Conservation (phyloP, 495 filamentous ascomycete genomes). For the Aspergillus avenaceus region DNA sequence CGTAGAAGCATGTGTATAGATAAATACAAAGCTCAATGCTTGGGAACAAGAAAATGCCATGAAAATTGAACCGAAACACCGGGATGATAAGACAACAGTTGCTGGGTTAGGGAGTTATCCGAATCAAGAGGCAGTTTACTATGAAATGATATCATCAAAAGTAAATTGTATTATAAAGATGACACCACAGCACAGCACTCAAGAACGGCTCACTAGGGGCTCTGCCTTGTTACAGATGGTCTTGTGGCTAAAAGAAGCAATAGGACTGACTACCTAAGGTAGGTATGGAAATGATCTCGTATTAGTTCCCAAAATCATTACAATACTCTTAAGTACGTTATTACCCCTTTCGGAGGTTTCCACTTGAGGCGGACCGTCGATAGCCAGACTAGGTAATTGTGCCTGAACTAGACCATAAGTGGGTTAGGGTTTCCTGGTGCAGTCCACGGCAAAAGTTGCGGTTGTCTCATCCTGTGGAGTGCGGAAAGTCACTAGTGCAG, state of each 20-base stretch:
- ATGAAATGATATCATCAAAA: background rate
- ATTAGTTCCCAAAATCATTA: background rate
- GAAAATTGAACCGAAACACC: background rate
- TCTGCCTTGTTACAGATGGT: background rate
- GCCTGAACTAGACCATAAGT: background rate
- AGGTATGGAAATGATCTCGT: background rate
- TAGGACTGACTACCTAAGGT: too few species aligned
- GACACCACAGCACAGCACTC: background rate
- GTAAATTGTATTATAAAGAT: background rate
- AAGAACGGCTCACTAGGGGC: background rate
- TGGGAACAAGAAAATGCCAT: background rate
- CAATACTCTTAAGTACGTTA: too few species aligned
- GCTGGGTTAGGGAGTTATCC: constrained; percentile 6
- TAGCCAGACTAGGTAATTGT: constrained; percentile 3
- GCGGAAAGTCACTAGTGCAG: background rate
- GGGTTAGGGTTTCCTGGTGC: background rate
- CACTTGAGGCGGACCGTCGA: background rate
- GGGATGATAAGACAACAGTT: constrained; percentile 3
- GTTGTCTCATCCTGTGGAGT: background rate
- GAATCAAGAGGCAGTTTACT: background rate
- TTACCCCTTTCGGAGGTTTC: background rate
- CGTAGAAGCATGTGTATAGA: background rate
- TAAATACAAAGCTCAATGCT: background rate
- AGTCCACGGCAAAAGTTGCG: background rate
- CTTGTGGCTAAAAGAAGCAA: background rate